Conservation (phyloP, 2,329 filamentous ascomycete species). For the Coniosporium tulheliwenetii region DNA sequence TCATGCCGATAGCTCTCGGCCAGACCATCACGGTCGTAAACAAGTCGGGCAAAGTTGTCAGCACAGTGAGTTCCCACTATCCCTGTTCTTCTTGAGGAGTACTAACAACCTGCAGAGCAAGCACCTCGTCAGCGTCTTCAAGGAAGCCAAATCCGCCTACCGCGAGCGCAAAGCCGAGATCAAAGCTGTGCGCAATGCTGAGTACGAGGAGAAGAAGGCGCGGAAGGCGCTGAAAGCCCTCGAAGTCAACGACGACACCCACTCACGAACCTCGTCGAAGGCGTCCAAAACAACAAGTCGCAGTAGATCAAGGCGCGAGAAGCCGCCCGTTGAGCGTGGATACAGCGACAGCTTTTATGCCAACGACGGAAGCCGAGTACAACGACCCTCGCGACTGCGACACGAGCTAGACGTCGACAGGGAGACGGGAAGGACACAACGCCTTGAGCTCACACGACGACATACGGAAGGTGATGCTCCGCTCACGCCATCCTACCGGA, state of each 20-base stretch:
- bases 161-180: constrained; percentile 75
- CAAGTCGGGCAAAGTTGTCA: constrained; percentile 80
- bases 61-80: constrained; percentile 48
- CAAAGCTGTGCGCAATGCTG: constrained; percentile 50
- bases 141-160: constrained; percentile 79
- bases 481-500: constrained; percentile 1
- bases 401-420: constrained; percentile 10
- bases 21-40: constrained; percentile 85
- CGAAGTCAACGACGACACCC: constrained; percentile 27
- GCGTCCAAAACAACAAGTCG: background rate
- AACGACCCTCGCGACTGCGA: constrained; percentile 13
- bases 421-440: constrained; percentile 8
- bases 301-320: constrained; percentile 3
- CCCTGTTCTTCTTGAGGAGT: constrained; percentile 4
- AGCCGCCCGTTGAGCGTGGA: constrained; percentile 26
- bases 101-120: constrained; percentile 48
- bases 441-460: constrained; percentile 24
- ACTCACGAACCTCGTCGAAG: constrained; percentile 1
- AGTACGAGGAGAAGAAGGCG: constrained; percentile 40
- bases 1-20: constrained; percentile 18
- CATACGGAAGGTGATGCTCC: constrained; percentile 22
- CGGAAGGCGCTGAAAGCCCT: constrained; percentile 41
- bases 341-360: constrained; percentile 29
- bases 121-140: constrained; percentile 79
- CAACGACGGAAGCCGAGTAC: constrained; percentile 15